Evolutionary conservation across 495 filamentous ascomycete genomes (phyloP).

Genomic region (Astrocystis sublimbata): DNA sequence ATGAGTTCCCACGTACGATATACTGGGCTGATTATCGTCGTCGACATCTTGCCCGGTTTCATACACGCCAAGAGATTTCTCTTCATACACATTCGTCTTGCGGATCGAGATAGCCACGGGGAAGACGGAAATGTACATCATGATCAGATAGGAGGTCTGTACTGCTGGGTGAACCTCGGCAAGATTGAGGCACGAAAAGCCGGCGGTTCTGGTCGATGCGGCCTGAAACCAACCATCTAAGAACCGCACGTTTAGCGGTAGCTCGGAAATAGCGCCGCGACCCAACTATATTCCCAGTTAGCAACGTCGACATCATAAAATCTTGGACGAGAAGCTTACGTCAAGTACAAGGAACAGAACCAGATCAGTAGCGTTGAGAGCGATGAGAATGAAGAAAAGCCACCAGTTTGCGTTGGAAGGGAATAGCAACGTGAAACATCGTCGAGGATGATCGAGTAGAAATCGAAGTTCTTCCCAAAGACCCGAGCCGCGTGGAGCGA

Average conservation of each 20-base stretch:
- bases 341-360: slow-evolving; percentile 90
- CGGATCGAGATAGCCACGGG: slow-evolving; percentile 93
- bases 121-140: slow-evolving; percentile 99
- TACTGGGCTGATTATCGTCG: slow-evolving; percentile 51
- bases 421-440: slow-evolving; percentile 93
- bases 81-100: slow-evolving; percentile 95
- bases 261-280: slow-evolving; percentile 58
- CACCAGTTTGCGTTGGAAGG: slow-evolving; percentile 91
- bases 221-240: slow-evolving; percentile 89
- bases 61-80: slow-evolving; percentile 87
- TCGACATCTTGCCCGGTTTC: slow-evolving; percentile 34
- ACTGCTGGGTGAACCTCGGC: slow-evolving; percentile 81
- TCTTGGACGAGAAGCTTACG: slow-evolving; percentile 49
- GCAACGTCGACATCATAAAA: slow-evolving; percentile 15
- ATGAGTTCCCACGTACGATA: slow-evolving; percentile 84
- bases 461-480: slow-evolving; percentile 88
- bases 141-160: slow-evolving; percentile 92
- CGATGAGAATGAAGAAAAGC: slow-evolving; percentile 82
- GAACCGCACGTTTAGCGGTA: slow-evolving; percentile 69
- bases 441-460: slow-evolving; percentile 87
- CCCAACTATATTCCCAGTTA: slow-evolving; percentile 57
- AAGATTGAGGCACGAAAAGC: slow-evolving; percentile 78
- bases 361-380: slow-evolving; percentile 79
- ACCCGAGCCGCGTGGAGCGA: slow-evolving; percentile 59
- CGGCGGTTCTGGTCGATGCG: slow-evolving; percentile 80